Evolutionary conservation across 495 filamentous ascomycete genomes (phyloP), one percentile per base, ranked within the genome.

Genomic region (Letharia columbiana): DNA sequence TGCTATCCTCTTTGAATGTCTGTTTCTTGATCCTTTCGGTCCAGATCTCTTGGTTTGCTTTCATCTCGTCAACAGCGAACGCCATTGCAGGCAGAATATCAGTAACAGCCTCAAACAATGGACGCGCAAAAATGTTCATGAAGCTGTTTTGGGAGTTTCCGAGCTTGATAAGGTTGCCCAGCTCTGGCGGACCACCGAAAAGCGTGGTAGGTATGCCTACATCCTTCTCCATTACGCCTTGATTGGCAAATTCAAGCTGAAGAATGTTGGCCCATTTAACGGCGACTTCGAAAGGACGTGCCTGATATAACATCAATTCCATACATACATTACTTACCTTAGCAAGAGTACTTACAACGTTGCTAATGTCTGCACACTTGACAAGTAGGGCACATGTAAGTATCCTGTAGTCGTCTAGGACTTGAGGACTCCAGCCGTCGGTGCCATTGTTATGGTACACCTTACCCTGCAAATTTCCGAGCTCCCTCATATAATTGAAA

Each of bases 361-460:
- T 98, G 77, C 94, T 96, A 74, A 98, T 98, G 74, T 98, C 94
- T 39, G 94, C 94, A 74, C 94, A 97, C 72, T 98, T 98, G 77
- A 98, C 98, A 59, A 98, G 77, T 58, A 98, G 76, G 35, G 91
- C 90, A 75, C 94, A 97, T 5, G 87, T 75, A 47, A 98, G 79
- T 3, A 89, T 87, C 69, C 86, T 88, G 69, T 91, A 84, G 65
- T 92, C 86, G 39, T 87, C 83, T 12, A 87, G 68, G 65, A 84
- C 80, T 69, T 91, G 87, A 15, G 81, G 82, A 66, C 87, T 87
- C 91, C 90, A 96, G 42, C 82, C 82, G 60, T 89, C 84, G 15
- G 81, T 83, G 40, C 78, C 79, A 41, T 80, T 74, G 67, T 86
- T 87, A 50, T 85, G 85, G 63, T 83, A 78, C 18, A 91, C 79